Evolutionary conservation across 495 filamentous ascomycete genomes (phyloP).

Genomic region (Hypoxylon intermedium): DNA sequence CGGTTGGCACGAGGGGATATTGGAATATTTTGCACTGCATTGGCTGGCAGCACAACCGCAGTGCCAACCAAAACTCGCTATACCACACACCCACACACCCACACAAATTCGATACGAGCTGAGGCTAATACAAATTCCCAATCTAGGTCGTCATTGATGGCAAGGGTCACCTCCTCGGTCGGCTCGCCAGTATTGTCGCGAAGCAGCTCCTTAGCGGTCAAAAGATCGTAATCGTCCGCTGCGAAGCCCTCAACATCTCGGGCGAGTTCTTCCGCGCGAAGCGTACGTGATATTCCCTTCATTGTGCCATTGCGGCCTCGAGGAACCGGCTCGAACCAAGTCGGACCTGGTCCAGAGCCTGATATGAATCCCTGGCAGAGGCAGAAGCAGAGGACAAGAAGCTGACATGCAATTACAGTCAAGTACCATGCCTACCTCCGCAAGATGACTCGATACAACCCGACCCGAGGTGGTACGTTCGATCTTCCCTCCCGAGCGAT

Average conservation of each 20-base stretch:
- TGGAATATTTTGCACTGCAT: slow-evolving; percentile 3
- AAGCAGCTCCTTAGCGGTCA: slow-evolving; percentile 99
- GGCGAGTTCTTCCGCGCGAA: slow-evolving; percentile 99
- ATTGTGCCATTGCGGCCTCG: neutral
- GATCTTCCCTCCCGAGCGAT: slow-evolving; percentile 23
- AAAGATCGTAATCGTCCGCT: slow-evolving; percentile 99
- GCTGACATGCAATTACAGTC: slow-evolving; percentile 68
- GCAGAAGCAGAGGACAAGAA: slow-evolving; percentile 4
- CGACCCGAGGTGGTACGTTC: slow-evolving; percentile 88
- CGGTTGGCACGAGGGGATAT: neutral
- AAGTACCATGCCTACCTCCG: slow-evolving; percentile 99
- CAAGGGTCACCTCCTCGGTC: slow-evolving; percentile 99
- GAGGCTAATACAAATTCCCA: slow-evolving; percentile 11
- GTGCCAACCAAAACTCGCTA: neutral
- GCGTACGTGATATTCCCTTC: slow-evolving; percentile 72
- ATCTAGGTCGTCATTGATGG: slow-evolving; percentile 94
- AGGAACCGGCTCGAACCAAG: slow-evolving; percentile 14
- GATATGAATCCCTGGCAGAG: slow-evolving; percentile 1
- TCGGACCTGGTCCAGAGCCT: slow-evolving; percentile 17
- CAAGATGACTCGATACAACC: slow-evolving; percentile 99
- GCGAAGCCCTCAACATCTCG: slow-evolving; percentile 99
- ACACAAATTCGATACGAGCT: neutral
- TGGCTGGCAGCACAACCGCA: neutral
- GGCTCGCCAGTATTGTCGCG: slow-evolving; percentile 96
- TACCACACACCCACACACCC: neutral